Conservation (phyloP, 179 eudicot genomes). For the Nepenthes alata region DNA sequence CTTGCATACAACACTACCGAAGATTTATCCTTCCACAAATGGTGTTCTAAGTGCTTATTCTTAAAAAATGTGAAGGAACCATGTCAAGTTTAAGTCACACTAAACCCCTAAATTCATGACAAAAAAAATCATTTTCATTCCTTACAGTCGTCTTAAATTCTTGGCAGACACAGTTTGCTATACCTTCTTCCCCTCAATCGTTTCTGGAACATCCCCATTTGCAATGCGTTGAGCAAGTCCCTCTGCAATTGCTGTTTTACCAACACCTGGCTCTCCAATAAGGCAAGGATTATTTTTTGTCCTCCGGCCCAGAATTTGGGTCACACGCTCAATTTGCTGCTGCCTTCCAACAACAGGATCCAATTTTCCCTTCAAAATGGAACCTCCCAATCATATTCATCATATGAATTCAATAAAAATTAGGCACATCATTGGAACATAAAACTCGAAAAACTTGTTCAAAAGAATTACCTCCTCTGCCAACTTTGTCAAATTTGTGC, state of each 20-base stretch:
- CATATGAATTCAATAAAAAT: no score
- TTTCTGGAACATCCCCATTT: conserved; percentile 91
- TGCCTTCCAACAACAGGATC: conserved; percentile 99
- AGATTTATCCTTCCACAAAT: no score
- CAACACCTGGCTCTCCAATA: conserved; percentile 98
- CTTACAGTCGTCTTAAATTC: not conserved
- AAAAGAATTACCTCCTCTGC: conserved; percentile 77
- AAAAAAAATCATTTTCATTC: no score
- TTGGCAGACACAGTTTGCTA: not conserved
- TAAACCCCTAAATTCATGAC: no score
- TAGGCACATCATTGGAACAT: no score
- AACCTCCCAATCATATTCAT: not conserved
- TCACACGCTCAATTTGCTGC: conserved; percentile 80
- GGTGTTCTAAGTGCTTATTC: no score
- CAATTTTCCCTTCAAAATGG: conserved; percentile 59
- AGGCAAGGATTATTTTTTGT: conserved; percentile 97
- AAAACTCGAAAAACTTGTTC: not conserved
- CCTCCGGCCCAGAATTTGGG: conserved; percentile 83
- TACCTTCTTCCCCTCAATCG: conserved; percentile 93
- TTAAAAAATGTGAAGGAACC: no score
- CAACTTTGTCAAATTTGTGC: conserved; percentile 87
- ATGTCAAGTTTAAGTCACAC: no score
- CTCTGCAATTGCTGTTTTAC: conserved; percentile 97
- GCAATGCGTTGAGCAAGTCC: conserved; percentile 97
- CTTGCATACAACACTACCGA: no score